Conservation (phyloP, 108 stramenopile species). For the Discostella pseudostelligera region DNA sequence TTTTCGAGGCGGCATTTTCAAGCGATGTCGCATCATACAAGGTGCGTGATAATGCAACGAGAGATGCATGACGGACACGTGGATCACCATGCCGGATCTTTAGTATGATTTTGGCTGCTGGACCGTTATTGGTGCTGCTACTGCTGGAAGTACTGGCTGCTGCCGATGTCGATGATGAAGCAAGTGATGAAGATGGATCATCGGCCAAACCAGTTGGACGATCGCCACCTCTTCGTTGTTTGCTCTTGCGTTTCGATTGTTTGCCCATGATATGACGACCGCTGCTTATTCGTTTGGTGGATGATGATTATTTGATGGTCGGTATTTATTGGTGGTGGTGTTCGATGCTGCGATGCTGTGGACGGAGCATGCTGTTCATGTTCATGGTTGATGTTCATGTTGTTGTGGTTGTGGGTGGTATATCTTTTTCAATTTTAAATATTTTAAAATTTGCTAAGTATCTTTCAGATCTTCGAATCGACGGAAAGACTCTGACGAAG, state of each 20-base stretch:
- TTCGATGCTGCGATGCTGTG: too few relatives aligned
- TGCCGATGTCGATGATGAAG: neutral
- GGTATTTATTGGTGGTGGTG: neutral
- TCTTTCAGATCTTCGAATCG: too few relatives aligned
- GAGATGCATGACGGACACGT: constrained; percentile 56
- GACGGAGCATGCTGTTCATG: too few relatives aligned
- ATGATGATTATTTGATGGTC: neutral
- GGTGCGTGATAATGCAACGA: constrained; percentile 56
- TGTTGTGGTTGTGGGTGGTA: too few relatives aligned
- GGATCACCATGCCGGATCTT: constrained; percentile 67
- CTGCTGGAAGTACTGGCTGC: neutral
- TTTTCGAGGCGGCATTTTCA: constrained; percentile 1
- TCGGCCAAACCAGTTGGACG: constrained; percentile 13
- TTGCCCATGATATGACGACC: constrained; percentile 28
- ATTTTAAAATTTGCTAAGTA: too few relatives aligned
- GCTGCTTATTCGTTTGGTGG: neutral
- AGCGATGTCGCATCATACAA: constrained; percentile 36
- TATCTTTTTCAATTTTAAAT: too few relatives aligned
- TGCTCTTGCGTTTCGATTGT: constrained; percentile 39
- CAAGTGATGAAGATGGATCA: neutral
- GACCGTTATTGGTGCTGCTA: neutral
- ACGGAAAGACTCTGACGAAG: too few relatives aligned
- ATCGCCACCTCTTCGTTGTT: constrained; percentile 1
- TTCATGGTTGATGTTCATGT: too few relatives aligned
- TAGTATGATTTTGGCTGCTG: constrained; percentile 7